Evolutionary conservation across 768 basidiomycete genomes (phyloP), one percentile per base, ranked within the genome.

Genomic region (Kwoniella dejecticola): DNA sequence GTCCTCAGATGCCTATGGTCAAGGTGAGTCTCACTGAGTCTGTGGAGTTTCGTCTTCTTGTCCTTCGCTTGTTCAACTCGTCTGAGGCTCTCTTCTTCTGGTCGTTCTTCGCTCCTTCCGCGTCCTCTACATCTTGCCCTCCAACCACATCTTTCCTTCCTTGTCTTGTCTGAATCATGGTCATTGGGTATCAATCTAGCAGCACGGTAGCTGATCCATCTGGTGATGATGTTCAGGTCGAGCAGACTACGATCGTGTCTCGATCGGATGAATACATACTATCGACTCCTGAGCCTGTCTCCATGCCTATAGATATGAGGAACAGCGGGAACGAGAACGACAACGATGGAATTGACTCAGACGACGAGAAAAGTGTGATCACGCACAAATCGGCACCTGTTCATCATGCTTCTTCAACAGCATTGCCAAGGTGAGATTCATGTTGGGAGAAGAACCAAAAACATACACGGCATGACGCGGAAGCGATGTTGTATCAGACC

Each of bases 221-320:
- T n/a, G n/a, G n/a, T n/a, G n/a, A n/a, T n/a, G n/a, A n/a, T n/a
- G n/a, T n/a, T 7, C 36, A 54, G 52, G 52, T 54, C 26, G 52
- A 54, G 29, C 52, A 54, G 29, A 26, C 41, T 15, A 54, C 52
- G 1, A 29, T 42, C 1, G 52, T 54, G 1, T 54, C 52, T 6
- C 52, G 52, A 42, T 54, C 52, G 29, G 52, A 54, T 36, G 52
- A 54, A 30, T 56, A 56, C 24, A 46, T 56, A 27, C 23, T 56
- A 27, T 56, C 42, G 6, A 50, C 29, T 2, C 17, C 30, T 31
- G 48, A 50, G 17, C 11, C 27, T 4, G 24, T 33, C 15, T 31
- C 48, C 3, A 50, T 31, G 48, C 27, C 29, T 15, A 50, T 13
- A 48, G 13, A 15, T n/a, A 23, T 24, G 24, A 47, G 21, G 4